phyloP scores from a whole-genome alignment of 164 flowering plant genomes.

The Brasenia schreberi region DNA sequence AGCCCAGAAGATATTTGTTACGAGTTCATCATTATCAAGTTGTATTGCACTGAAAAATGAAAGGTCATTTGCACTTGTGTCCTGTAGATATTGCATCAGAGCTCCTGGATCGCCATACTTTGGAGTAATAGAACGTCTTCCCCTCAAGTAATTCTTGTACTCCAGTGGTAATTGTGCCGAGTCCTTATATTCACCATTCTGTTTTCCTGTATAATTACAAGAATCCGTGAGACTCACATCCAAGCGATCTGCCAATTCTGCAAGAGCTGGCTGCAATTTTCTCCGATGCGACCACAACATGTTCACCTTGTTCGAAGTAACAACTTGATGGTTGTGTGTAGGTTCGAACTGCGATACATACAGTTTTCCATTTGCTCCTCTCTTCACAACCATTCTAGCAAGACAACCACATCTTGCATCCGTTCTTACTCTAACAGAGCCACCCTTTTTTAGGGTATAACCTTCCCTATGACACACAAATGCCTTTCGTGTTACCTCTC shows the following conservation, averaged over 20 bases:
- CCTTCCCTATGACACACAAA: constrained; percentile 9
- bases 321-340: constrained; percentile 7
- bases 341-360: constrained; percentile 1
- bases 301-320: constrained; percentile 5
- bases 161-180: constrained; percentile 2
- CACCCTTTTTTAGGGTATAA: neutral
- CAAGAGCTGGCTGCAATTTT: constrained; percentile 1
- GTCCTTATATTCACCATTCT: constrained; percentile 1
- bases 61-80: too few relatives aligned
- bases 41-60: constrained; percentile 6
- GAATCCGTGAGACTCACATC: neutral
- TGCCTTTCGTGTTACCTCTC: neutral
- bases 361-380: constrained; percentile 3
- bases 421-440: constrained; percentile 1
- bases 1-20: constrained; percentile 4
- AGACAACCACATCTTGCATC: constrained; percentile 9
- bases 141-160: constrained; percentile 1
- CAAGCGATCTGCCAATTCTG: neutral
- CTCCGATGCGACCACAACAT: constrained; percentile 9
- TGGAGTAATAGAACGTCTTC: constrained; percentile 1
- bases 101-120: constrained; percentile 1
- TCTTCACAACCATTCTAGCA: constrained; percentile 3
- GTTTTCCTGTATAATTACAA: neutral
- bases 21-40: constrained; percentile 1
- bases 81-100: too few relatives aligned